Conservation (phyloP, 2,329 filamentous ascomycete species). For the Ustilaginoidea virens region DNA sequence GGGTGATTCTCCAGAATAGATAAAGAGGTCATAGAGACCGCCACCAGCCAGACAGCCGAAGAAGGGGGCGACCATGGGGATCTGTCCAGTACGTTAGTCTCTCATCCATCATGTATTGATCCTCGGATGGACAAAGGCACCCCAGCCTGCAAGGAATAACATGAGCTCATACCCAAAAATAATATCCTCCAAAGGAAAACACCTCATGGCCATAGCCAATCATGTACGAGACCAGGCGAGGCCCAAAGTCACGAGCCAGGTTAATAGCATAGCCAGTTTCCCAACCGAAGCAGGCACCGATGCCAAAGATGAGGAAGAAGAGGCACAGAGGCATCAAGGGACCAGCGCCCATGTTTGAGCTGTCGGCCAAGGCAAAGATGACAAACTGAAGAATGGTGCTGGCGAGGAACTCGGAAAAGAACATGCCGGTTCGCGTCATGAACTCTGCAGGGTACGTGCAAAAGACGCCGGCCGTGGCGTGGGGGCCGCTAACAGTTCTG, state of each 20-base stretch:
- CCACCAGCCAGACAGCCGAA: constrained; percentile 47
- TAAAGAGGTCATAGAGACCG: constrained; percentile 50
- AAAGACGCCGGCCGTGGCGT: constrained; percentile 54
- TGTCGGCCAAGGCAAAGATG: constrained; percentile 54
- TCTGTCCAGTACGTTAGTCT: constrained; percentile 22
- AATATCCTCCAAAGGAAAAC: constrained; percentile 52
- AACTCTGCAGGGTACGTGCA: constrained; percentile 56
- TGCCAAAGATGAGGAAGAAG: constrained; percentile 60
- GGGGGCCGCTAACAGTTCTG: constrained; percentile 43
- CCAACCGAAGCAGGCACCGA: constrained; percentile 61
- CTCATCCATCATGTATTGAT: too few relatives aligned
- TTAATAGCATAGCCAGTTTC: constrained; percentile 67
- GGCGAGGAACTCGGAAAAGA: constrained; percentile 58
- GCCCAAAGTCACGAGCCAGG: constrained; percentile 56
- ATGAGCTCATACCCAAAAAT: constrained; percentile 46
- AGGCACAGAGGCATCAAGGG: constrained; percentile 41
- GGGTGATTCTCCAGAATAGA: constrained; percentile 56
- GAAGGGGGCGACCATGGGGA: constrained; percentile 60
- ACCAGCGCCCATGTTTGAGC: constrained; percentile 39
- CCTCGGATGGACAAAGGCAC: too few relatives aligned
- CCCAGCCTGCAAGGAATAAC: too few relatives aligned
- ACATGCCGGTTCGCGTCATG: constrained; percentile 49
- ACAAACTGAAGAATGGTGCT: constrained; percentile 54
- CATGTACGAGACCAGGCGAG: constrained; percentile 49
- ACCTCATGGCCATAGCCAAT: constrained; percentile 53